Conservation (phyloP, 1,139 yeast species). For the Sugiyamaella grinbergsii region DNA sequence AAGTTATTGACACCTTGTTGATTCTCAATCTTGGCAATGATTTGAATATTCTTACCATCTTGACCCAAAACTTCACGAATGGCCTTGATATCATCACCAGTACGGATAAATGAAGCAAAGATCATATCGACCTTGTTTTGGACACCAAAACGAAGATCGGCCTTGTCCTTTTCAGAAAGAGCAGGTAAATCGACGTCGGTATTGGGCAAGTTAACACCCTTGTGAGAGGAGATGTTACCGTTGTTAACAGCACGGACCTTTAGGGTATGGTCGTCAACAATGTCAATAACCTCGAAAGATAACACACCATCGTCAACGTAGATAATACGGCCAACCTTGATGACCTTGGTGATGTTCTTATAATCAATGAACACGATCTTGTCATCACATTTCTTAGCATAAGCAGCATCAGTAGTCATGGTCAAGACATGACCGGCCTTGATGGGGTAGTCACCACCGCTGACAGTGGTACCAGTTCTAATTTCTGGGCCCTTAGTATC, state of each 20-base stretch:
- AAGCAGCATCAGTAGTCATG: slow-evolving; percentile 87
- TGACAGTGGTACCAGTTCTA: slow-evolving; percentile 93
- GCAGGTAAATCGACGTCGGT: slow-evolving; percentile 99
- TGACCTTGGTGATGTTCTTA: slow-evolving; percentile 93
- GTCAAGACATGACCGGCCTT: slow-evolving; percentile 85
- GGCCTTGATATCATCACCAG: slow-evolving; percentile 84
- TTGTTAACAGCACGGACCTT: slow-evolving; percentile 88
- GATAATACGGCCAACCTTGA: slow-evolving; percentile 81
- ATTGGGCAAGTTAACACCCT: slow-evolving; percentile 99
- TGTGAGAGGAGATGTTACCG: slow-evolving; percentile 94
- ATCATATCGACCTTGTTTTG: slow-evolving; percentile 96
- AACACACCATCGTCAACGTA: slow-evolving; percentile 97
- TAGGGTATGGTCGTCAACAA: slow-evolving; percentile 75
- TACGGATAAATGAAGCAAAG: slow-evolving; percentile 97
- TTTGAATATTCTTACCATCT: slow-evolving; percentile 94
- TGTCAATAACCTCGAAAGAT: slow-evolving; percentile 87
- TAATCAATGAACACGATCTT: slow-evolving; percentile 87
- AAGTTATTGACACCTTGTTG: slow-evolving; percentile 99
- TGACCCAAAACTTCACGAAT: slow-evolving; percentile 95
- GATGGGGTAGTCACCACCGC: slow-evolving; percentile 78
- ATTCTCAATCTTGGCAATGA: slow-evolving; percentile 96
- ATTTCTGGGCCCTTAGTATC: slow-evolving; percentile 99
- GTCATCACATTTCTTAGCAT: slow-evolving; percentile 70
- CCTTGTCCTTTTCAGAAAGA: slow-evolving; percentile 91
- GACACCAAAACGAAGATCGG: slow-evolving; percentile 91